Evolutionary conservation across 495 filamentous ascomycete genomes (phyloP), one percentile per base, ranked within the genome.

Genomic region (Neohortaea acidophila): DNA sequence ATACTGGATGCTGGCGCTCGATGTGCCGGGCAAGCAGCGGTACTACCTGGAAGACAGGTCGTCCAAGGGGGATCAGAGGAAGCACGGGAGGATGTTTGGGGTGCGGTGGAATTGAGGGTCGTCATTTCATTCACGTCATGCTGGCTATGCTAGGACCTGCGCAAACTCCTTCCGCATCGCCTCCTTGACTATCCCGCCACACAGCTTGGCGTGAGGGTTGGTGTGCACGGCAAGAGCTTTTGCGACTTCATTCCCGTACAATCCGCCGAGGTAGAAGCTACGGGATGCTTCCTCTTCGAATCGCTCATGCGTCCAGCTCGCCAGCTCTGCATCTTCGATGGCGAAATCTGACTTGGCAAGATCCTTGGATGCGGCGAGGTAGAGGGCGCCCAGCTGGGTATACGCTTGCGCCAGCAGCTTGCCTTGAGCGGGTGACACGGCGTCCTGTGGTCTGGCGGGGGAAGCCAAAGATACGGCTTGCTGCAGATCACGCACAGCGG

Each of bases 141-240:
- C n/a, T n/a, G n/a, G 8, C 13, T 9, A 34, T 15, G 15, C 19
- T 21, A 34, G 8, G 32, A 34, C 17, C 32, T 8, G 22, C 14
- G 25, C 36, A 27, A 44, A 38, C 59, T 93, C 84, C 62, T 77
- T 81, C 62, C 67, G 75, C 70, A 92, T 72, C 27, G 81, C 82
- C 62, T 87, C 79, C 57, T 73, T 75, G 9, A 93, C 82, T 63
- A 93, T 89, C 21, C 72, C 71, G 11, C 83, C 84, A 60, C 84
- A 93, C 52, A 91, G 66, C 65, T 85, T 91, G 19, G 83, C 83
- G 47, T 81, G 81, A 22, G 84, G 84, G 65, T 92, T 93, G 28
- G 75, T 81, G 58, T 69, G 67, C 31, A 89, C 84, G 2, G 79
- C 76, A 60, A 91, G 59, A 30, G 69, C 72, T 59, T 76, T 76